phyloP scores from a whole-genome alignment of 169 alveolate species.

The Plasmodium ovale region DNA sequence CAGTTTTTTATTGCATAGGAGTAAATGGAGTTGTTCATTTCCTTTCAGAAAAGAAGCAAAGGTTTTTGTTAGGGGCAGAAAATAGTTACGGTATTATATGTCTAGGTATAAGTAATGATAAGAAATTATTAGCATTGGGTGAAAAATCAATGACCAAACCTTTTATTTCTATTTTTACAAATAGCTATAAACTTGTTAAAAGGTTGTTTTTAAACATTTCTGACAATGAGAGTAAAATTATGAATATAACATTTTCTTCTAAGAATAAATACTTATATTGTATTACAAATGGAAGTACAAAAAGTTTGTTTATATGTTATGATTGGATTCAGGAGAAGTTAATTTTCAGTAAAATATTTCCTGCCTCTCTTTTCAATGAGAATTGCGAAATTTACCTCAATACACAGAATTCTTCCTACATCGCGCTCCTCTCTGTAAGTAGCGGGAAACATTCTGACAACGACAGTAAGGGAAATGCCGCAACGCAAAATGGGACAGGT shows the following conservation, averaged over 20 bases:
- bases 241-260: slow-evolving; percentile 55
- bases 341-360: slow-evolving; percentile 51
- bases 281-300: slow-evolving; percentile 67
- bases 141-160: slow-evolving; percentile 64
- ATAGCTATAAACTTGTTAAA: slow-evolving; percentile 26
- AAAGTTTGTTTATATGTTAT: slow-evolving; percentile 73
- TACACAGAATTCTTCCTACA: slow-evolving; percentile 47
- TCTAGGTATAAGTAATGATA: slow-evolving; percentile 58
- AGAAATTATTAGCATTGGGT: slow-evolving; percentile 59
- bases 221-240: slow-evolving; percentile 64
- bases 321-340: slow-evolving; percentile 63
- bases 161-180: slow-evolving; percentile 41
- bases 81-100: slow-evolving; percentile 69
- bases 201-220: slow-evolving; percentile 39
- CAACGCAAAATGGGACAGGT: background rate
- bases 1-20: slow-evolving; percentile 54
- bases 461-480: background rate
- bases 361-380: slow-evolving; percentile 24
- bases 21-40: slow-evolving; percentile 69
- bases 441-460: background rate
- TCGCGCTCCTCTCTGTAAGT: slow-evolving; percentile 33
- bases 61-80: slow-evolving; percentile 47
- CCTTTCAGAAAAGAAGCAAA: slow-evolving; percentile 44
- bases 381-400: slow-evolving; percentile 49
- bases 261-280: slow-evolving; percentile 73